Base-by-base conservation (phyloP, 1,284 basidiomycete genomes). In the Abortiporus biennis region DNA sequence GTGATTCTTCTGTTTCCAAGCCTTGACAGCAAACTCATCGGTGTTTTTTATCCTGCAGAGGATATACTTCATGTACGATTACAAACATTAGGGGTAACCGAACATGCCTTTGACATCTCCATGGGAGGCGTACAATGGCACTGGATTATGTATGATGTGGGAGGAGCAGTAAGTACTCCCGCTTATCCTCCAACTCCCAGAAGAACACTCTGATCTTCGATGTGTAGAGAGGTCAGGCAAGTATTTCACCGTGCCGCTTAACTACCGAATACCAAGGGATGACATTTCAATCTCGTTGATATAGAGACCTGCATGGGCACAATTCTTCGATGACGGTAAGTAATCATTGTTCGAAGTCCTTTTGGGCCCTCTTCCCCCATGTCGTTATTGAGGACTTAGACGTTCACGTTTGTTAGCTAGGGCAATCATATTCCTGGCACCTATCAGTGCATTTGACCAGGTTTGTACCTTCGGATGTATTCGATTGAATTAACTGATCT, bases 371-470 rank as follows among this genome's bases (percentile, higher is more conserved):
- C 23, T 21, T 42, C 8, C 17, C 24, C 42, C 36, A 21, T 43
- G 30, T 46, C 44, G 42, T 31, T n/a, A n/a, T n/a, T n/a, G n/a
- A n/a, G n/a, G n/a, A n/a, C n/a, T n/a, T n/a, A n/a, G n/a, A n/a
- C n/a, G n/a, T n/a, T n/a, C n/a, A n/a, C n/a, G n/a, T n/a, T n/a
- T n/a, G n/a, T 19, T 36, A 83, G 80, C 82, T 5, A 81, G 78
- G 38, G 82, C 81, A 17, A 78, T 85, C 54, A 84, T 85, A 55
- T 85, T 85, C 56, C 63, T 85, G 40, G 85, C 85, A 40, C 86
- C 85, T 27, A 82, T 89, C 51, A 85, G 83, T 53, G 85, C 86
- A 32, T 89, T 85, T 55, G 85, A 89, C 67, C 85, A 86, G 75
- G 84, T 78, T 53, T 50, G 63, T 46, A 16, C 13, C 20, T 22